Evolutionary conservation across 1,284 basidiomycete species (phyloP).

Genomic region (Gomphus bonarii): DNA sequence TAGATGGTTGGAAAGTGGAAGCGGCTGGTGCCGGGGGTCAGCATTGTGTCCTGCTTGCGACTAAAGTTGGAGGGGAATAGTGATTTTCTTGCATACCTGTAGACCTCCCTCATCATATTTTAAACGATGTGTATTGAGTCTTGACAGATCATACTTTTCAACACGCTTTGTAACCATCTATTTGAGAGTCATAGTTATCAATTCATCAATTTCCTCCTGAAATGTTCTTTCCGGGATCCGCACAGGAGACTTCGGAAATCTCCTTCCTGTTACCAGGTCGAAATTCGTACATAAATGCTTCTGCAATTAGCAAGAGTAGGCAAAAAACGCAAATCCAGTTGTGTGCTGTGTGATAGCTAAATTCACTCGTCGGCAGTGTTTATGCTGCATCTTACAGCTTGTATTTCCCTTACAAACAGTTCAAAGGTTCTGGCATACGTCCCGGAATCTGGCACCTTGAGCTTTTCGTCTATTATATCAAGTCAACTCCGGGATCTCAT

Average conservation of each 20-base stretch:
- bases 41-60: constrained; percentile 28
- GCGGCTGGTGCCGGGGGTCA: constrained; percentile 31
- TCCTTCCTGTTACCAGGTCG: not conserved
- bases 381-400: not conserved
- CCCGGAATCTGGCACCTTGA: constrained; percentile 1
- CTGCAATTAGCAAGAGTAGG: not conserved
- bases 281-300: not conserved
- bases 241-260: not conserved
- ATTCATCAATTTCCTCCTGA: not conserved
- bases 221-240: not conserved
- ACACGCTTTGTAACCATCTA: not conserved
- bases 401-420: not conserved
- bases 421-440: constrained; percentile 2
- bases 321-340: not conserved
- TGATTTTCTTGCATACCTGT: not conserved
- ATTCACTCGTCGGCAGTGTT: not conserved
- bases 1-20: constrained; percentile 29
- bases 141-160: not conserved
- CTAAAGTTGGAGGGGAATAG: not conserved
- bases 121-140: not conserved
- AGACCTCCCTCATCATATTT: not conserved
- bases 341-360: not conserved
- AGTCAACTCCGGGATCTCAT: constrained; percentile 1
- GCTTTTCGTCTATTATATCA: not conserved
- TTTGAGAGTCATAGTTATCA: not conserved